These are phyloP conservation scores for Eucalyptus polyanthemos DNA, from an alignment of 345 rosid genomes.

Conservation along the genomic window DNA sequence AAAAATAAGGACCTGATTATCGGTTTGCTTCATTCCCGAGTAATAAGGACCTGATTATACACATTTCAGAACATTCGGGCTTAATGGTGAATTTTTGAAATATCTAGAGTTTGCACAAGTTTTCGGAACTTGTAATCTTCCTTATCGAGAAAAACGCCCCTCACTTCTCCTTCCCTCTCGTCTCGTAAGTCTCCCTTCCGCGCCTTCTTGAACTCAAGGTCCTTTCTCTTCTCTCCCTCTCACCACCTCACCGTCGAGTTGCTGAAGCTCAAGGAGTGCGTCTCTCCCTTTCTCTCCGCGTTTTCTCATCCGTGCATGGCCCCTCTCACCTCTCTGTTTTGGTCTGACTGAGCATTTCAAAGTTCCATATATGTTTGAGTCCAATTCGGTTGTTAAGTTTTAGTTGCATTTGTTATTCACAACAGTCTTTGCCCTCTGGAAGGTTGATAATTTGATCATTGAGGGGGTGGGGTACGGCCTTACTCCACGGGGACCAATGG, in stretches of 20 bases:
- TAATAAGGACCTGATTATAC: background rate
- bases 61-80: background rate
- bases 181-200: background rate
- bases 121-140: background rate
- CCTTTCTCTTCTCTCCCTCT: background rate
- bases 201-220: background rate
- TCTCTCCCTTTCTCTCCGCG: background rate
- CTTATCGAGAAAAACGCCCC: background rate
- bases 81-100: background rate
- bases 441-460: background rate
- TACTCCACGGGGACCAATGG: background rate
- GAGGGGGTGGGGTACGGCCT: background rate
- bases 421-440: background rate
- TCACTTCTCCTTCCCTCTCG: background rate
- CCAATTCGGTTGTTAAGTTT: background rate
- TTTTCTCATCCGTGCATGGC: background rate
- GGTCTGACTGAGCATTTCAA: background rate
- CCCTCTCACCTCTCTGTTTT: background rate
- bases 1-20: no score
- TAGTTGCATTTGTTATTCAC: background rate
- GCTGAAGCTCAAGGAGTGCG: background rate
- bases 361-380: background rate
- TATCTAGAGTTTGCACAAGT: background rate
- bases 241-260: background rate
- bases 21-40: background rate